A percentile compares a stretch with the other conserved stretches of the same genome.
These are phyloP conservation scores for Cucumis variabilis DNA, from an alignment of 331 rosid genomes.

Conservation along the genomic window DNA sequence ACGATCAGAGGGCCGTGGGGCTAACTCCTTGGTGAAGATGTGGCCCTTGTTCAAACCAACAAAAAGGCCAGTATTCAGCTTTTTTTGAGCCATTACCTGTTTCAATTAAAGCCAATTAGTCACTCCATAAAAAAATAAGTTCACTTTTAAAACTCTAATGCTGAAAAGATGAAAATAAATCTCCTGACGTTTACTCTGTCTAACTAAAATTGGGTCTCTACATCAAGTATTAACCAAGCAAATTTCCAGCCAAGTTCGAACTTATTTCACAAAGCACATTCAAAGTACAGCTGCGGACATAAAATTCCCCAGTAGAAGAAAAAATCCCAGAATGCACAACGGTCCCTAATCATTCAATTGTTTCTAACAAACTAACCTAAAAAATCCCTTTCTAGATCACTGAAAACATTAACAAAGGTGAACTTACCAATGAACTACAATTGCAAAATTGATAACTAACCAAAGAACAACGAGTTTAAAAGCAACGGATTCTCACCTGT, in stretches of 20 bases:
- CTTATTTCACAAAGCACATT: not conserved
- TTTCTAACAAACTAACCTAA: not conserved
- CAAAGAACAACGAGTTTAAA: not conserved
- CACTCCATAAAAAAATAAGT: not conserved
- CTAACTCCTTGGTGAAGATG: slow-evolving; percentile 16
- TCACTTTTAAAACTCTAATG: not conserved
- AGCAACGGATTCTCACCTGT: not conserved
- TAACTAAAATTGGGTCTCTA: not conserved
- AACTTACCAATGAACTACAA: no score
- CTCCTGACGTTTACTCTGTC: no score
- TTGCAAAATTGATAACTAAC: no score
- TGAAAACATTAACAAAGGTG: not conserved
- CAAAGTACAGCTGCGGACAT: not conserved
- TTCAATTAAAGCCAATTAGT: not conserved
- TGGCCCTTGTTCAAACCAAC: slow-evolving; percentile 20
- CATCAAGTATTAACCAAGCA: not conserved
- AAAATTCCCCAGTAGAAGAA: not conserved
- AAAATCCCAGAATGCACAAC: not conserved
- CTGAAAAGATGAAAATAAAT: not conserved
- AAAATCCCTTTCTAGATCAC: not conserved
- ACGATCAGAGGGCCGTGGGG: slow-evolving; percentile 6
- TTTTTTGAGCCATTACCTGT: slow-evolving; percentile 25
- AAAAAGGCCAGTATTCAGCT: slow-evolving; percentile 25
- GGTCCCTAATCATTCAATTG: not conserved
- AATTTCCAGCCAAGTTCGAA: not conserved